Evolutionary conservation across 345 rosid genomes (phyloP).

Genomic region (Barbarea vulgaris): DNA sequence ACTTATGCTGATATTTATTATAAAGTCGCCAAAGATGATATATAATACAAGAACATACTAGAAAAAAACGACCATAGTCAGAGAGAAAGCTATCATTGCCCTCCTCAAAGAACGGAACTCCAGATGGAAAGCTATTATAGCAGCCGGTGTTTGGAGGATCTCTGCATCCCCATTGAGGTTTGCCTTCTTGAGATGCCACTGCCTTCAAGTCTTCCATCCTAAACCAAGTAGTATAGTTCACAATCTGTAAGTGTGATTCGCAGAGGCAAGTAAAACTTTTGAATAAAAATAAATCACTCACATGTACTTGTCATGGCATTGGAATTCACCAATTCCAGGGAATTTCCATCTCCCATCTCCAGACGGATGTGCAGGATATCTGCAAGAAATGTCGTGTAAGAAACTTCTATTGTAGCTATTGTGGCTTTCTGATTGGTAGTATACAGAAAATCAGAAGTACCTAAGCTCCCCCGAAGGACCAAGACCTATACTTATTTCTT

Average conservation of each 20-base stretch:
- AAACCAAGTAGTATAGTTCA: constrained; percentile 19
- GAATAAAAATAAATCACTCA: constrained; percentile 47
- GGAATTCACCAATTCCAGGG: constrained; percentile 79
- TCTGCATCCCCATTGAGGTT: constrained; percentile 64
- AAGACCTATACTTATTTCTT: constrained; percentile 71
- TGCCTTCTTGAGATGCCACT: constrained; percentile 65
- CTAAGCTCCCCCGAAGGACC: constrained; percentile 75
- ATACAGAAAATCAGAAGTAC: constrained; percentile 41
- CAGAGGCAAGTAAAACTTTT: neutral
- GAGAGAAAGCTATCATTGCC: constrained; percentile 69
- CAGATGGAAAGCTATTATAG: constrained; percentile 63
- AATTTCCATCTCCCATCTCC: constrained; percentile 72
- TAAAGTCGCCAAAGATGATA: constrained; percentile 8
- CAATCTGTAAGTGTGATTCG: constrained; percentile 20
- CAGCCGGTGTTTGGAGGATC: constrained; percentile 65
- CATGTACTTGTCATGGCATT: constrained; percentile 77
- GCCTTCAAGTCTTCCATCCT: constrained; percentile 75
- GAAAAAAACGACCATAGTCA: constrained; percentile 71
- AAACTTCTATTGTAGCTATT: constrained; percentile 21
- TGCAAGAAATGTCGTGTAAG: constrained; percentile 37
- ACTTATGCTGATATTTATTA: neutral
- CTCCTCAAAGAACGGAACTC: constrained; percentile 64
- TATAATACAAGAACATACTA: constrained; percentile 47
- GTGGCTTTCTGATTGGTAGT: constrained; percentile 13
- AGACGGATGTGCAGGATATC: constrained; percentile 71